phyloP scores from a whole-genome alignment of 305 asterid species.

The Solanum hybrid region DNA sequence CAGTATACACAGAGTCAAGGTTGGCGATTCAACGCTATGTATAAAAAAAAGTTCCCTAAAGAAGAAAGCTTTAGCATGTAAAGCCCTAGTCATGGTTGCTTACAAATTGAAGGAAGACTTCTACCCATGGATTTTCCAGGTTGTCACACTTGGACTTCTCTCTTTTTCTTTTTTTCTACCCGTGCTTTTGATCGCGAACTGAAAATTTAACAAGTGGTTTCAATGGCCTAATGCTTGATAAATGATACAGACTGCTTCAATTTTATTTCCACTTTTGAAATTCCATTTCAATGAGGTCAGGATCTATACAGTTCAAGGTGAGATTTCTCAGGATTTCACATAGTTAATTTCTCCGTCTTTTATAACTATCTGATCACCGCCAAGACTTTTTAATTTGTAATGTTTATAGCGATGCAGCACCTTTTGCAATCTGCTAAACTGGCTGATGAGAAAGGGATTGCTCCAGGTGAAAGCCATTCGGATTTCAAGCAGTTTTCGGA shows the following conservation, averaged over 20 bases:
- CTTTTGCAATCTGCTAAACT: background rate
- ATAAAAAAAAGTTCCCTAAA: background rate
- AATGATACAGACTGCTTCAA: slow-evolving; percentile 21
- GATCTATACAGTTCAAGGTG: slow-evolving; percentile 7
- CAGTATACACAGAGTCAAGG: slow-evolving; percentile 18
- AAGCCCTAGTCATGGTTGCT: background rate
- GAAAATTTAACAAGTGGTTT: background rate
- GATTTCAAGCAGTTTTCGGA: background rate
- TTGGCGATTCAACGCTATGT: slow-evolving; percentile 7
- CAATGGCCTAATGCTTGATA: background rate
- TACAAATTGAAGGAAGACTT: background rate
- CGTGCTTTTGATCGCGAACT: background rate
- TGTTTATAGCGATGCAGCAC: background rate
- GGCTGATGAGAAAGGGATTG: background rate
- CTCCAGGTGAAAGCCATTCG: background rate
- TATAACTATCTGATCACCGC: background rate
- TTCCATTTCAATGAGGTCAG: slow-evolving; percentile 12
- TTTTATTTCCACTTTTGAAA: slow-evolving; percentile 16
- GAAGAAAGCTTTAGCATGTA: background rate
- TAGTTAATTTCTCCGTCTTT: background rate
- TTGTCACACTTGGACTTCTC: background rate
- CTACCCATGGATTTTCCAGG: background rate
- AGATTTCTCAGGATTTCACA: background rate
- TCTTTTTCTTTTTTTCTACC: background rate
- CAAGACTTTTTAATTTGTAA: background rate